Base-by-base conservation (phyloP, 345 rosid genomes). In the Turnera subulata region DNA sequence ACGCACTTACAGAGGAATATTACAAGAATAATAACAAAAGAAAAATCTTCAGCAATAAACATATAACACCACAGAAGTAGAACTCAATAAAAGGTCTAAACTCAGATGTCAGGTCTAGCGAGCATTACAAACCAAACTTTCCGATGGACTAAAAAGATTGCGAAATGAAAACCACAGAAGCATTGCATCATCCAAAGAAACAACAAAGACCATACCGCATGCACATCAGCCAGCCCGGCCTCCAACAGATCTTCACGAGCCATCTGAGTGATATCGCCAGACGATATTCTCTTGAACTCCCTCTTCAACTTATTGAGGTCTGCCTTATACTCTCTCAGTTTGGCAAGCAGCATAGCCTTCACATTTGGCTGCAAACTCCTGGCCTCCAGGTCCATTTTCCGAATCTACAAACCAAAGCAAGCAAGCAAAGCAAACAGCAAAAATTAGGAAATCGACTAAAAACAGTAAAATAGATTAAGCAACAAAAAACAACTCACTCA, bases 331-430 rank as follows among this genome's bases (percentile, higher is more conserved):
- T 86, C 97, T 73, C 95, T 83, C 46, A 86, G 73, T 72, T 90
- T 90, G 13, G 97, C 91, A 61, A 91, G 91, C 60, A 86, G 80
- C 73, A 75, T 73, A 21, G 93, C 96, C 78, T 87, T 87, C 37
- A 72, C 80, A 66, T 75, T 80, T 44, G 95, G 88, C 73, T 82
- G 92, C 80, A 84, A 61, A 76, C 86, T 86, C 64, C 95, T 78
- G 5, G 97, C 97, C 73, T 89, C 97, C 39, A 89, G 82, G 73
- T 86, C 95, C 95, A 90, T 90, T 67, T 90, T 90, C 50, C 92
- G 73, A 52, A 90, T 78, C 97, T 90, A 68, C 26, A n/a, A n/a
- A n/a, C n/a, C 16, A 52, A 16, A 51, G 39, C 9, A 18, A 42
- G 11, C 17, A 1, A 40, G 24, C 10, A 23, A n/a, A n/a, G n/a